phyloP scores from a whole-genome alignment of 75 land plant species.

The Adiantum capillusveneris region DNA sequence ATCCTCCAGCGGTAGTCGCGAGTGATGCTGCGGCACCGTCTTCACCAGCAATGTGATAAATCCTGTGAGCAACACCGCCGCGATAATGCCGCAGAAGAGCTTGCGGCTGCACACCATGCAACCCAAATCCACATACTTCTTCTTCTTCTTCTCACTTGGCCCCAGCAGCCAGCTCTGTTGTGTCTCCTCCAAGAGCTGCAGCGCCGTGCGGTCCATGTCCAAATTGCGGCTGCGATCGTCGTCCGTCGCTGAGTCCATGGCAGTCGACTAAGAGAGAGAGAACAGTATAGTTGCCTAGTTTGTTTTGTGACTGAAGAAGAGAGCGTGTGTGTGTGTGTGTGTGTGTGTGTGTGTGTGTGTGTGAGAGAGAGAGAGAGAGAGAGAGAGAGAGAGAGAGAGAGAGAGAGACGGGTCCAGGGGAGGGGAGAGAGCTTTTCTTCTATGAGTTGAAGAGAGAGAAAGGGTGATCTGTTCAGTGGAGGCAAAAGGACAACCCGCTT shows the following conservation, averaged over 20 bases:
- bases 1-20: constrained; percentile 48
- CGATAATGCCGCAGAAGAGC: constrained; percentile 27
- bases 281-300: too few relatives aligned
- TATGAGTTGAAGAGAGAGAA: too few relatives aligned
- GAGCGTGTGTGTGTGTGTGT: too few relatives aligned
- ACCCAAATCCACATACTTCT: constrained; percentile 68
- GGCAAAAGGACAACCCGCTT: too few relatives aligned
- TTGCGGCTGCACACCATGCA: constrained; percentile 53
- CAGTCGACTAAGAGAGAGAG: too few relatives aligned
- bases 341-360: too few relatives aligned
- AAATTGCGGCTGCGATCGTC: constrained; percentile 30
- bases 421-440: too few relatives aligned
- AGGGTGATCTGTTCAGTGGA: too few relatives aligned
- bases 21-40: constrained; percentile 44
- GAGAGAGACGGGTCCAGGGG: too few relatives aligned
- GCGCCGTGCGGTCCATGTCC: constrained; percentile 50
- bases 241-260: constrained; percentile 24
- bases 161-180: constrained; percentile 92
- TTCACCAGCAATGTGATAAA: constrained; percentile 58
- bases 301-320: too few relatives aligned
- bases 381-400: too few relatives aligned
- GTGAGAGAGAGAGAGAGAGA: too few relatives aligned
- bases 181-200: constrained; percentile 29
- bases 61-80: constrained; percentile 42
- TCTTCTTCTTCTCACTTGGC: constrained; percentile 26